phyloP scores from a whole-genome alignment of 1,284 basidiomycete genomes.

The Melampsora americana region DNA sequence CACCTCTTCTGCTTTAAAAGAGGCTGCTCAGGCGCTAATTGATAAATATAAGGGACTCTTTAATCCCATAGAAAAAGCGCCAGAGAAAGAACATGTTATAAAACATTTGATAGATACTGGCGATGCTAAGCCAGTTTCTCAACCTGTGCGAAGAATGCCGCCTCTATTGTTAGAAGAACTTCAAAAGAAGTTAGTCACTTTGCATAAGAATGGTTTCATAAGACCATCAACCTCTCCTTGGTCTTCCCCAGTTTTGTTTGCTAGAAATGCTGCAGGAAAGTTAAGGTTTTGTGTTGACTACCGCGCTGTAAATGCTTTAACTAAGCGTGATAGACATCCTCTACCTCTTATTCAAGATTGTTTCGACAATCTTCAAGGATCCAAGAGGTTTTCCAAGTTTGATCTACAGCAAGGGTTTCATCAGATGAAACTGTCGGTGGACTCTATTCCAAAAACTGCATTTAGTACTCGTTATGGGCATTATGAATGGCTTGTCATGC shows the following conservation, averaged over 20 bases:
- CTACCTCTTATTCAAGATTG: constrained; percentile 19
- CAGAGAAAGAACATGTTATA: not conserved
- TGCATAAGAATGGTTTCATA: not conserved
- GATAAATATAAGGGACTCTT: not conserved
- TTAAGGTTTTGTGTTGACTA: constrained; percentile 3
- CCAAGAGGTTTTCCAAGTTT: constrained; percentile 19
- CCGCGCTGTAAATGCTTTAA: constrained; percentile 6
- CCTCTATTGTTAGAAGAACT: not conserved
- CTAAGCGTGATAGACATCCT: constrained; percentile 15
- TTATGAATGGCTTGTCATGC: too few relatives aligned
- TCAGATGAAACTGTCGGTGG: constrained; percentile 2
- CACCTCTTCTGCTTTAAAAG: not conserved
- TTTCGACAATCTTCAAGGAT: constrained; percentile 4
- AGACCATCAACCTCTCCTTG: not conserved
- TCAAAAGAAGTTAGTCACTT: not conserved
- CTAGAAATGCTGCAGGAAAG: not conserved
- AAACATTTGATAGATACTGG: constrained; percentile 1
- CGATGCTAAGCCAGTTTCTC: not conserved
- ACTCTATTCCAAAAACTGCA: not conserved
- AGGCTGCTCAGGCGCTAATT: not conserved
- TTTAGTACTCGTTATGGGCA: constrained; percentile 11
- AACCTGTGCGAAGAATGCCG: not conserved
- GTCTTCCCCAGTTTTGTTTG: constrained; percentile 5
- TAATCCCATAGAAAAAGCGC: not conserved
- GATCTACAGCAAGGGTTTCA: constrained; percentile 16